Conservation (phyloP, 2,329 filamentous ascomycete species). For the Penicillium palitans region DNA sequence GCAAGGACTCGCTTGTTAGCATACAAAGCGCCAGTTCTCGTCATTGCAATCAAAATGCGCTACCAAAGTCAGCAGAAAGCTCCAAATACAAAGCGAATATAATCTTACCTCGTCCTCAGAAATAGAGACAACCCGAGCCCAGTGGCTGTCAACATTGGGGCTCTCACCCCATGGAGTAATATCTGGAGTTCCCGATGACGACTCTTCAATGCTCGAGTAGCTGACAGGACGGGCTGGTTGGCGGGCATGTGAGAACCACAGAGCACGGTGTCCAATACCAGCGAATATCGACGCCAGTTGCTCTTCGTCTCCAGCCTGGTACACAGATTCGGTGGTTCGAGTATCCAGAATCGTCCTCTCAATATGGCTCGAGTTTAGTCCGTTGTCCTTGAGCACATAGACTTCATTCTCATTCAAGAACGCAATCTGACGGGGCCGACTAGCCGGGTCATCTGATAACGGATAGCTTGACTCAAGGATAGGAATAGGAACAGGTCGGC, state of each 20-base stretch:
- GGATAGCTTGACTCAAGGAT: constrained; percentile 42
- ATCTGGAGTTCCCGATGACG: constrained; percentile 16
- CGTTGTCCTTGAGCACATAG: constrained; percentile 43
- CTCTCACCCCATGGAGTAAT: constrained; percentile 32
- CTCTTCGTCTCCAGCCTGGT: constrained; percentile 35
- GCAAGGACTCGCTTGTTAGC: constrained; percentile 71
- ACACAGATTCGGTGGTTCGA: constrained; percentile 31
- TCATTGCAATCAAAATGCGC: constrained; percentile 63
- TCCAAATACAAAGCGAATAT: neutral
- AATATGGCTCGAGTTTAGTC: constrained; percentile 32
- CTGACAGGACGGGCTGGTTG: constrained; percentile 28
- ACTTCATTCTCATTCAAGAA: constrained; percentile 47
- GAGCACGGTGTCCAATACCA: constrained; percentile 34
- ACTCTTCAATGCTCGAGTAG: constrained; percentile 34
- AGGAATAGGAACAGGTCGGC: constrained; percentile 37
- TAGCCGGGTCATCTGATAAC: constrained; percentile 30
- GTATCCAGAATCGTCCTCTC: constrained; percentile 39
- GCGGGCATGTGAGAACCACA: constrained; percentile 41
- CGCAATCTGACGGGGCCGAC: constrained; percentile 48
- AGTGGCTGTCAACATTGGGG: constrained; percentile 40
- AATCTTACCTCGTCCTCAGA: constrained; percentile 43
- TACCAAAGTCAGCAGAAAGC: constrained; percentile 29
- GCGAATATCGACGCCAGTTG: constrained; percentile 41
- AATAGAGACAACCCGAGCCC: constrained; percentile 39
- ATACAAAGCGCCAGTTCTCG: constrained; percentile 74